phyloP scores from a whole-genome alignment of 495 filamentous ascomycete species.

The Diplogelasinospora grovesii region DNA sequence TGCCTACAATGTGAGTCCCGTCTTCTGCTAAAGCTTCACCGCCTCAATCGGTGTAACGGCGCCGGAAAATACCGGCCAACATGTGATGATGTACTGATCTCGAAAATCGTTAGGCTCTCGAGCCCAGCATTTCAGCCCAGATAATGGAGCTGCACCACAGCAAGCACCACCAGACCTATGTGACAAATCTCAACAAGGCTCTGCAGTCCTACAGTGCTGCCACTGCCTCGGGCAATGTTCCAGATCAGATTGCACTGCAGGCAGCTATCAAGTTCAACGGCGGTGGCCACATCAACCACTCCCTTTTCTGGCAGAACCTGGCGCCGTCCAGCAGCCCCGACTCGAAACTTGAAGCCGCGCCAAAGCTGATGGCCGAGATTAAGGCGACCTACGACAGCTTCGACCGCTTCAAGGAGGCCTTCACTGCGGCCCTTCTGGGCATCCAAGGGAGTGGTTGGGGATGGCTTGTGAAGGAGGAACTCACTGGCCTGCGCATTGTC shows the following conservation, averaged over 20 bases:
- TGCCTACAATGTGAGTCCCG: slow-evolving; percentile 42
- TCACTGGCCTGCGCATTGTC: slow-evolving; percentile 65
- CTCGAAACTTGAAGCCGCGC: slow-evolving; percentile 54
- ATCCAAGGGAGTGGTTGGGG: slow-evolving; percentile 65
- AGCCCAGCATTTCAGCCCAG: slow-evolving; percentile 82
- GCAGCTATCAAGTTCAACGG: slow-evolving; percentile 83
- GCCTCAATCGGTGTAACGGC: not conserved
- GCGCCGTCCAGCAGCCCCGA: slow-evolving; percentile 62
- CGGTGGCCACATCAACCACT: slow-evolving; percentile 88
- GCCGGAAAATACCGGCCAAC: too few species aligned
- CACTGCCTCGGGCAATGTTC: slow-evolving; percentile 34
- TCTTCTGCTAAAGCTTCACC: not conserved
- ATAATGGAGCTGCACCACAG: slow-evolving; percentile 88
- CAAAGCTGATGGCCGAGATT: slow-evolving; percentile 56
- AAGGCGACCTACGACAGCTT: slow-evolving; percentile 59
- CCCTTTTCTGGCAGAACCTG: slow-evolving; percentile 89
- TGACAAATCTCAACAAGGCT: slow-evolving; percentile 62
- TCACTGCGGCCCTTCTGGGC: slow-evolving; percentile 60
- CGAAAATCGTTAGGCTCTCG: slow-evolving; percentile 57
- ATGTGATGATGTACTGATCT: slow-evolving; percentile 1
- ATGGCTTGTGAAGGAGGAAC: slow-evolving; percentile 83
- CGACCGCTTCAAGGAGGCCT: slow-evolving; percentile 66
- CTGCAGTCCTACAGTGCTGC: slow-evolving; percentile 49
- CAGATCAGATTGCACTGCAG: slow-evolving; percentile 68
- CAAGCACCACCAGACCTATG: slow-evolving; percentile 69